Percentiles rank a stretch among this genome's conserved stretches.
phyloP scores from a whole-genome alignment of 257 asterid genomes.

The Solanum bulbocastanum region DNA sequence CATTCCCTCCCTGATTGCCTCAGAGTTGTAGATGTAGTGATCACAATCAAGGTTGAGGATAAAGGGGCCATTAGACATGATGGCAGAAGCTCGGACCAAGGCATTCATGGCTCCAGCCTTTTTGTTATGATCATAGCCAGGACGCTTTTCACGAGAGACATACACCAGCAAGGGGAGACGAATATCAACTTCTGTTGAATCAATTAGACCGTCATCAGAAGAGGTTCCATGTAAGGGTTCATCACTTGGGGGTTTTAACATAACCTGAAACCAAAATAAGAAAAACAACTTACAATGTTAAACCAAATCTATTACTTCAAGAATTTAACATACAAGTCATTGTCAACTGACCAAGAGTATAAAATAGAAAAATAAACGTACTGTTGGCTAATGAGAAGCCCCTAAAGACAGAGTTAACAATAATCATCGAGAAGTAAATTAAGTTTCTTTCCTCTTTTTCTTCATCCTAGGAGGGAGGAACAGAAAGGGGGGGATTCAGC shows the following conservation, averaged over 20 bases:
- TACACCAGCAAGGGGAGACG: conserved; percentile 84
- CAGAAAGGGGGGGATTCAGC: neutral
- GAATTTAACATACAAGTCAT: neutral
- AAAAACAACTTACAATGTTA: neutral
- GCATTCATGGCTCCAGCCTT: conserved; percentile 97
- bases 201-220: conserved; percentile 40
- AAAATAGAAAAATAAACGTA: neutral
- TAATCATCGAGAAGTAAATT: neutral
- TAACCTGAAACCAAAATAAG: conserved; percentile 35
- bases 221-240: conserved; percentile 54
- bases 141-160: conserved; percentile 83
- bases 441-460: neutral
- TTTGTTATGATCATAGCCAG: conserved; percentile 87
- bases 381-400: neutral
- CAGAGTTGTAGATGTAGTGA: conserved; percentile 80
- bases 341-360: neutral
- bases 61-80: conserved; percentile 89
- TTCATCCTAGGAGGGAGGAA: neutral
- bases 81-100: conserved; percentile 78
- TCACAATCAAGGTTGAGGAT: conserved; percentile 86
- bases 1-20: conserved; percentile 78
- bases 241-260: conserved; percentile 91
- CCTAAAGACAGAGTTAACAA: neutral
- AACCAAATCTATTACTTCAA: neutral
- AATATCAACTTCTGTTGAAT: conserved; percentile 62